These are phyloP conservation scores for Xylaria intraflava DNA, from an alignment of 495 filamentous ascomycete species.

Conservation along the genomic window DNA sequence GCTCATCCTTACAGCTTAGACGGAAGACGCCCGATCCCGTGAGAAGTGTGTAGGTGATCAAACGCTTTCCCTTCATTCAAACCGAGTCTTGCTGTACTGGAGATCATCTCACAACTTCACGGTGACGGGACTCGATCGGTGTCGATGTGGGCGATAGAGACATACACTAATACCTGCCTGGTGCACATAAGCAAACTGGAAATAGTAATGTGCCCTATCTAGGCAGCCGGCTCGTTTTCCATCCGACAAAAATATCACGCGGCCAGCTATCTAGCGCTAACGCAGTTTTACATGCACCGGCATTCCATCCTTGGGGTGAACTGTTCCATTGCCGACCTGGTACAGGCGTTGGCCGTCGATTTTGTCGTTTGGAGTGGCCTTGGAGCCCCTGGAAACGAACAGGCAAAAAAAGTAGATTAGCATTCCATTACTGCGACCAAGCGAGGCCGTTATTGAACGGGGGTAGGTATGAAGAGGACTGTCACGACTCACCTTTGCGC, in stretches of 20 bases:
- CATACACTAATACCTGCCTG: no score
- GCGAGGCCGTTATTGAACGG: not conserved
- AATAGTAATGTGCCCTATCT: no score
- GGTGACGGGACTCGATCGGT: no score
- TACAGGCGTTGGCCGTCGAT: constrained; percentile 29
- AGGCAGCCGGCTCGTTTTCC: not conserved
- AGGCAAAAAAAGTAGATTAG: not conserved
- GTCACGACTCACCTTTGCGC: constrained; percentile 14
- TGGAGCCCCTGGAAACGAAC: constrained; percentile 11
- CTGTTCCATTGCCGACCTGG: constrained; percentile 18
- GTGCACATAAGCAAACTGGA: no score
- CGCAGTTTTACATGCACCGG: constrained; percentile 20
- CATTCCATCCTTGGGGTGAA: constrained; percentile 30
- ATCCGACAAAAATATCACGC: constrained; percentile 6
- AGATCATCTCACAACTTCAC: no score
- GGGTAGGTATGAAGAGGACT: not conserved
- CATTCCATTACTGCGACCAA: not conserved
- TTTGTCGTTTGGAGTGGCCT: constrained; percentile 16
- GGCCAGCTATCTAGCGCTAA: constrained; percentile 4
- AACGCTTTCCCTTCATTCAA: no score
- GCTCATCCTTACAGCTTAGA: no score
- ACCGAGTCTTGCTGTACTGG: no score
- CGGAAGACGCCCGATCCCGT: no score
- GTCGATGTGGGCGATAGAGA: no score
- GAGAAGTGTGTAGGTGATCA: no score